Evolutionary conservation across 1,139 yeast species (phyloP), one percentile per base, ranked within the genome.

Genomic region (Blastobotrys buckinghamii): DNA sequence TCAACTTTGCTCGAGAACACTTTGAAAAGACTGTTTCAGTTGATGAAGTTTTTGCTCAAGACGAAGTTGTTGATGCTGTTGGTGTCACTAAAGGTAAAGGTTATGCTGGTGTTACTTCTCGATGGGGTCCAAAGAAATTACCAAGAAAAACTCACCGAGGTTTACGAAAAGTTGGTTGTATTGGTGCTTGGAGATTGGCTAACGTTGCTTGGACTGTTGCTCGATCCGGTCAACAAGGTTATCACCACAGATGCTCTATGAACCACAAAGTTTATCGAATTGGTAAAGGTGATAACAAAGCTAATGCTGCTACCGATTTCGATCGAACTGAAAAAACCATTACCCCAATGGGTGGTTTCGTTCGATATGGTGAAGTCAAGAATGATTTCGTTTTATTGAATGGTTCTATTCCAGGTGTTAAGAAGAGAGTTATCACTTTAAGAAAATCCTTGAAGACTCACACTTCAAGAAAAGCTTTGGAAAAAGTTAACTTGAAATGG

Each of bases 81-180:
- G 99, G 97, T 70, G 96, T 94, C 73, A 94, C 98, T 84, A 90
- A 86, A 83, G 99, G 99, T 92, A 95, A 92, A 82, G 99, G 99
- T 82, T 88, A 85, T 87, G 98, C 90, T 79, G 99, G 99, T 89
- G 97, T 90, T 69, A 94, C 98, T 81, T 96, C 89, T 89, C 89
- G 99, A 87, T 92, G 97, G 97, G 98, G 98, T 75, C 92, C 98
- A 84, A 94, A 90, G 92, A 89, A 86, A 83, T 82, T 92, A 69
- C 98, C 99, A 79, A 89, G 99, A 83, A 92, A 92, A 95, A 92
- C 99, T 75, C 99, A 92, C 79, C 89, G 97, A 85, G 99, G 99
- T 92, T 83, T 90, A 75, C 89, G 99, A 84, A 94, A 94, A 89
- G 98, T 92, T 78, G 99, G 98, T 73, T 92, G 99, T 89, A 94